A percentile compares a stretch with the other conserved stretches of the same genome.
Evolutionary conservation across 2,329 filamentous ascomycete genomes (phyloP).

Genomic region (Beauveria sp.): DNA sequence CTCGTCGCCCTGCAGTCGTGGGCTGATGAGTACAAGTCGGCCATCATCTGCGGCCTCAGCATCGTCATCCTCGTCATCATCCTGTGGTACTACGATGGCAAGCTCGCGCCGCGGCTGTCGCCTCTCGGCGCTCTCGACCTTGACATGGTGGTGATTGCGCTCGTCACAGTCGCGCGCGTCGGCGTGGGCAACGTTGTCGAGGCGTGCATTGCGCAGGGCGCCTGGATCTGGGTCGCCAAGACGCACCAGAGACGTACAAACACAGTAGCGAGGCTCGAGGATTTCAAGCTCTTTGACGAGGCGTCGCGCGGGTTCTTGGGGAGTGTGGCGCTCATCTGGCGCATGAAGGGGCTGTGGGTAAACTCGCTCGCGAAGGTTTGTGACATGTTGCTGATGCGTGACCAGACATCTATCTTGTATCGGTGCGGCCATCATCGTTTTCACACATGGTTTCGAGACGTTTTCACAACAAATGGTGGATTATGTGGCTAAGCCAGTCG

Average conservation of each 20-base stretch:
- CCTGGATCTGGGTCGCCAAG: slow-evolving; percentile 33
- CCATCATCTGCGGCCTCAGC: slow-evolving; percentile 22
- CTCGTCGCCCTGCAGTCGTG: slow-evolving; percentile 26
- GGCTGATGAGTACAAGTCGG: slow-evolving; percentile 29
- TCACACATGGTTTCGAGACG: slow-evolving; percentile 31
- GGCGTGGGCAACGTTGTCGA: slow-evolving; percentile 29
- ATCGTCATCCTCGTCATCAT: slow-evolving; percentile 22
- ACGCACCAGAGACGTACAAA: slow-evolving; percentile 24
- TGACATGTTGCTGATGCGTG: background rate
- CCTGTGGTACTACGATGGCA: slow-evolving; percentile 23
- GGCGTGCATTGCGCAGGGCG: slow-evolving; percentile 28
- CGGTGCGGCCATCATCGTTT: slow-evolving; percentile 28
- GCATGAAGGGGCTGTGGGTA: slow-evolving; percentile 26
- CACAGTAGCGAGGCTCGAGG: slow-evolving; percentile 26
- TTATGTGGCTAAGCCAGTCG: slow-evolving; percentile 22
- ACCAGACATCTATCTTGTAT: slow-evolving; percentile 29
- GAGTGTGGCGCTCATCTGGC: slow-evolving; percentile 27
- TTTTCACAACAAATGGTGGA: slow-evolving; percentile 32
- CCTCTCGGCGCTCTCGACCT: slow-evolving; percentile 20
- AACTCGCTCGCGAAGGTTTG: background rate
- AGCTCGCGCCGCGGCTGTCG: slow-evolving; percentile 22
- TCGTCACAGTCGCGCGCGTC: slow-evolving; percentile 29
- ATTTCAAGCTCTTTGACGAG: slow-evolving; percentile 33
- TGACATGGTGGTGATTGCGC: slow-evolving; percentile 29
- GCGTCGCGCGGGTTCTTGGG: slow-evolving; percentile 29